Conservation (phyloP, 768 basidiomycete species). For the Suillus cothurnatus region DNA sequence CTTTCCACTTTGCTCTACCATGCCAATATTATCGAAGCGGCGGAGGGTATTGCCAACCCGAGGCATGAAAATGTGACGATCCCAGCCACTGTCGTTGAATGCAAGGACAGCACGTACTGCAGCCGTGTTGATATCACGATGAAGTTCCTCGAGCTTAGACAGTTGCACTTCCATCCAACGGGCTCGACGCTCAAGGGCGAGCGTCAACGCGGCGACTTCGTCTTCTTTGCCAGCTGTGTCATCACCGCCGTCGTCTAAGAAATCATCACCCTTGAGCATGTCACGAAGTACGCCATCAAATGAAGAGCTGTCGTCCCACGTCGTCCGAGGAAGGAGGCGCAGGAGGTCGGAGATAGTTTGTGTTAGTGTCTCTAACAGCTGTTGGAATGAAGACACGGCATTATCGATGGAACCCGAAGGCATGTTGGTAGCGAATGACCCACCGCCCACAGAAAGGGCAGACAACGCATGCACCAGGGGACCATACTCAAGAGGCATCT, state of each 20-base stretch:
- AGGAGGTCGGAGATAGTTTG: conserved; percentile 88
- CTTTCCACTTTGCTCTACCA: conserved; percentile 47
- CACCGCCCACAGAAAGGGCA: conserved; percentile 82
- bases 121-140: conserved; percentile 88
- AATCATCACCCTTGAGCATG: conserved; percentile 88
- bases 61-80: conserved; percentile 66
- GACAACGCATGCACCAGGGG: conserved; percentile 86
- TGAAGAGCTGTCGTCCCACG: conserved; percentile 89
- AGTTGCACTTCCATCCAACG: conserved; percentile 93
- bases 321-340: conserved; percentile 82
- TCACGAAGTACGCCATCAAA: conserved; percentile 85
- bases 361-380: conserved; percentile 83
- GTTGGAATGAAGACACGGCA: conserved; percentile 88
- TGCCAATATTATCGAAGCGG: conserved; percentile 68
- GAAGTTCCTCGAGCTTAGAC: conserved; percentile 85
- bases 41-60: conserved; percentile 66
- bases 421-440: conserved; percentile 77
- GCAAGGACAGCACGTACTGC: conserved; percentile 80
- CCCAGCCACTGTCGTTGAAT: conserved; percentile 88
- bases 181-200: conserved; percentile 85
- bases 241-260: conserved; percentile 74
- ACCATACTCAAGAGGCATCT: conserved; percentile 82
- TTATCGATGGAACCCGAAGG: conserved; percentile 90
- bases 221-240: conserved; percentile 71
- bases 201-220: conserved; percentile 81